Percentiles rank a stretch among this genome's conserved stretches.
phyloP scores from a whole-genome alignment of 768 basidiomycete species.

The Paxillus ammoniavirescens region DNA sequence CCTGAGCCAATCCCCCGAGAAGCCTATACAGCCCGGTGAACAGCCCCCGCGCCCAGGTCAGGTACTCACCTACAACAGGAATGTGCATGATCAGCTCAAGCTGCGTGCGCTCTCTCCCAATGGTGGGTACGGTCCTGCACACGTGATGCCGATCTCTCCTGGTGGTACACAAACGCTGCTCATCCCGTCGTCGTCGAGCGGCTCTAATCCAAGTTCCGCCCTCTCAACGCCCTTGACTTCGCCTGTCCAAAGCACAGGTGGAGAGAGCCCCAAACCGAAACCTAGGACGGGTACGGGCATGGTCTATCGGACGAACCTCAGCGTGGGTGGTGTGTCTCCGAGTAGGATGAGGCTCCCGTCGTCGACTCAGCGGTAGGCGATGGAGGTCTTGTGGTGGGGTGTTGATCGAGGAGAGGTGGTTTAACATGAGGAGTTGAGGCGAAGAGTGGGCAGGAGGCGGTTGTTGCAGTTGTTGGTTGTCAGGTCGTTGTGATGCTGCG shows the following conservation, averaged over 20 bases:
- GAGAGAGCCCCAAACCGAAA: constrained; percentile 37
- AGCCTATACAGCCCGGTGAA: constrained; percentile 21
- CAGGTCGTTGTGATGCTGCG: constrained; percentile 1
- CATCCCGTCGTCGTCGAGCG: constrained; percentile 3
- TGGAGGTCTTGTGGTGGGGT: neutral
- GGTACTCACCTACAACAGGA: constrained; percentile 32
- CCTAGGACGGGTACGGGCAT: constrained; percentile 72
- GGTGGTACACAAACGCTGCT: constrained; percentile 22
- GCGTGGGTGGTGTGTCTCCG: constrained; percentile 24
- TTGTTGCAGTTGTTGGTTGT: constrained; percentile 8
- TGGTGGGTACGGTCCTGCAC: constrained; percentile 5
- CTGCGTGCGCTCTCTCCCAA: constrained; percentile 16
- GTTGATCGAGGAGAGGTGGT: neutral
- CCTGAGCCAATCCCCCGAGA: constrained; percentile 9
- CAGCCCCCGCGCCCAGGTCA: constrained; percentile 22
- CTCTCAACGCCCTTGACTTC: constrained; percentile 14
- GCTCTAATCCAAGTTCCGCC: constrained; percentile 10
- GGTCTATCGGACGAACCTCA: constrained; percentile 48
- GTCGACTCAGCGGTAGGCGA: constrained; percentile 13
- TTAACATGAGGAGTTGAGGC: constrained; percentile 2
- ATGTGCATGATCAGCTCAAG: constrained; percentile 34
- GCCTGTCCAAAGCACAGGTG: constrained; percentile 11
- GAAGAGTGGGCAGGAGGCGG: neutral
- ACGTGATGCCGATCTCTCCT: constrained; percentile 13
- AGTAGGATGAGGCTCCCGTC: constrained; percentile 39